A percentile compares a stretch with the other conserved stretches of the same genome.
Evolutionary conservation across 2,329 filamentous ascomycete genomes (phyloP).

Genomic region (Colletotrichum costaricense): DNA sequence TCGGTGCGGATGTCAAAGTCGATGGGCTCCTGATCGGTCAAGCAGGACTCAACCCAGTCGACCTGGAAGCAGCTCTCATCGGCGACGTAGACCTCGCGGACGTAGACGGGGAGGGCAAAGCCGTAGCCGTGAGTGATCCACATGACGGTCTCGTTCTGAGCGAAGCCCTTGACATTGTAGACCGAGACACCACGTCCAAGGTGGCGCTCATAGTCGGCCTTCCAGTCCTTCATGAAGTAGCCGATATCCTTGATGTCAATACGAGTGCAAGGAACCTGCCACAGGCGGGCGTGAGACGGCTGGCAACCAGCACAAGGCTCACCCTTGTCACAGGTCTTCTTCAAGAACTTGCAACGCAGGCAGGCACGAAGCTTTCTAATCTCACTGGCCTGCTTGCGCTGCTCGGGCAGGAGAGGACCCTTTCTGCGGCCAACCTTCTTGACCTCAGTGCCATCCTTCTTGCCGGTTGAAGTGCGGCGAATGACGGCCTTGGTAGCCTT

Average conservation of each 20-base stretch:
- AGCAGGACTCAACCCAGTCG: slow-evolving; percentile 89
- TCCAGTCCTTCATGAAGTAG: slow-evolving; percentile 99
- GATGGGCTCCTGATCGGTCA: slow-evolving; percentile 75
- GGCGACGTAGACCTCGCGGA: slow-evolving; percentile 90
- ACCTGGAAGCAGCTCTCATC: slow-evolving; percentile 94
- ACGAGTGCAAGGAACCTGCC: slow-evolving; percentile 97
- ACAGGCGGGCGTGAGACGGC: slow-evolving; percentile 92
- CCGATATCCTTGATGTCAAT: slow-evolving; percentile 99
- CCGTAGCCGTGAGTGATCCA: slow-evolving; percentile 98
- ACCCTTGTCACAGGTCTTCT: slow-evolving; percentile 98
- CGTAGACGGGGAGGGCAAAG: slow-evolving; percentile 90
- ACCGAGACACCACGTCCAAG: slow-evolving; percentile 88
- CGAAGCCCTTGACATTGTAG: slow-evolving; percentile 91
- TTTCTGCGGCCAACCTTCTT: slow-evolving; percentile 94
- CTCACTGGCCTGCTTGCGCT: slow-evolving; percentile 95
- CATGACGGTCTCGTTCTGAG: slow-evolving; percentile 75
- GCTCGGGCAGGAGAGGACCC: slow-evolving; percentile 90
- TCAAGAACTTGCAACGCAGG: slow-evolving; percentile 96
- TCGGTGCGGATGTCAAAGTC: slow-evolving; percentile 90
- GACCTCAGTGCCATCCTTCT: slow-evolving; percentile 82
- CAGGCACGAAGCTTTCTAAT: slow-evolving; percentile 96
- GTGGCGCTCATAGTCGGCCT: slow-evolving; percentile 94
- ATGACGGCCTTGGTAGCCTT: slow-evolving; percentile 89
- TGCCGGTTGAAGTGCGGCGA: slow-evolving; percentile 80
- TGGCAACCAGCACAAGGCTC: slow-evolving; percentile 96